phyloP scores from a whole-genome alignment of 768 basidiomycete species.

The Rhodotorula sphaerocarpa region DNA sequence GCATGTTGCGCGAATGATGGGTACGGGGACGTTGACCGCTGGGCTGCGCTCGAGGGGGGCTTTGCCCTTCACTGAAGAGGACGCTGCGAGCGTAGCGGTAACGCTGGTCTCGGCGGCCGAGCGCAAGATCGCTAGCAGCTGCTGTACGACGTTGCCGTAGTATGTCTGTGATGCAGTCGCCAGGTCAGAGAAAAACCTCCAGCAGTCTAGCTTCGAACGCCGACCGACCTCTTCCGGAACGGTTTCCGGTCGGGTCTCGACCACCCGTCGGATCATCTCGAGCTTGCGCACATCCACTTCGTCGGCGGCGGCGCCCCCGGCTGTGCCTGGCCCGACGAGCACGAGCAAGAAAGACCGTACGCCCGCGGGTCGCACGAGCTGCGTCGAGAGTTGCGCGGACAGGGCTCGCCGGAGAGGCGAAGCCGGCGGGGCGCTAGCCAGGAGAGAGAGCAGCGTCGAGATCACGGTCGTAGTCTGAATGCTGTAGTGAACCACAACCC shows the following conservation, averaged over 20 bases:
- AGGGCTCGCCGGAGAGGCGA: slow-evolving; percentile 2
- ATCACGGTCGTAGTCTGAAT: slow-evolving; percentile 1
- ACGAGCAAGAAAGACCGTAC: slow-evolving; percentile 61
- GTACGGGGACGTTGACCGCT: neutral
- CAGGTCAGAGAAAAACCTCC: neutral
- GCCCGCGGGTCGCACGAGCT: slow-evolving; percentile 63
- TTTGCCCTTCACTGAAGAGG: slow-evolving; percentile 7
- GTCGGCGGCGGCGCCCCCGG: slow-evolving; percentile 37
- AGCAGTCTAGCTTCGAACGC: neutral
- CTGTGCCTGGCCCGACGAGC: slow-evolving; percentile 50
- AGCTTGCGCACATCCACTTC: slow-evolving; percentile 43
- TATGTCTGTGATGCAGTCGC: slow-evolving; percentile 57
- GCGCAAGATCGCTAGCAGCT: slow-evolving; percentile 18
- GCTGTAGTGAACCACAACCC: neutral
- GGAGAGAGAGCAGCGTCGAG: slow-evolving; percentile 14
- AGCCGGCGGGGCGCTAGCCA: neutral
- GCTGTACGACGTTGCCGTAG: slow-evolving; percentile 43
- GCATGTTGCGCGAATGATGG: slow-evolving; percentile 5
- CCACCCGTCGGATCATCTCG: slow-evolving; percentile 42
- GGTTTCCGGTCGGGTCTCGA: slow-evolving; percentile 57
- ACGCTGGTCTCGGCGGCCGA: neutral
- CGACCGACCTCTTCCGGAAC: slow-evolving; percentile 40
- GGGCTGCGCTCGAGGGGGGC: neutral
- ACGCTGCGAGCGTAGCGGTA: neutral
- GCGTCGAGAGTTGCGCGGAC: slow-evolving; percentile 58